These are phyloP conservation scores for Capsella bursapastoris DNA, from an alignment of 345 rosid genomes.

Conservation along the genomic window DNA sequence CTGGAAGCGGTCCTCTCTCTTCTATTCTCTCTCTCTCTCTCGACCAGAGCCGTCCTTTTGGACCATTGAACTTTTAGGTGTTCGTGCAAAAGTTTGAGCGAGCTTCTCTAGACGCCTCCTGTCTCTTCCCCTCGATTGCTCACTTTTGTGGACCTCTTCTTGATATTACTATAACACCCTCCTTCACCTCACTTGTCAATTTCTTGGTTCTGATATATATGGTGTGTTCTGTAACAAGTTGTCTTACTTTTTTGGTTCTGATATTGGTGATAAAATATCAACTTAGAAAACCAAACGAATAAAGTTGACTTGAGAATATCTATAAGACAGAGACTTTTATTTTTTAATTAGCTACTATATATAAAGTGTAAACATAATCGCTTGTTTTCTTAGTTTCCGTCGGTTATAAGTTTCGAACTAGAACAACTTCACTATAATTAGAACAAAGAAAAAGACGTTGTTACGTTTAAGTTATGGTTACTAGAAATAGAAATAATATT, in stretches of 20 bases:
- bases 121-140: conserved; percentile 30
- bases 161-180: background rate
- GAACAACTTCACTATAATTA: too few relatives aligned
- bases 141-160: conserved; percentile 29
- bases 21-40: background rate
- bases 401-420: background rate
- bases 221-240: background rate
- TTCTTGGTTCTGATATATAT: too few relatives aligned
- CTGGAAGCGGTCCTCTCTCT: conserved; percentile 38
- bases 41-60: conserved; percentile 42
- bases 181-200: background rate
- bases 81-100: conserved; percentile 47
- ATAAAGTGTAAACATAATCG: background rate
- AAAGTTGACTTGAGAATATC: background rate
- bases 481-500: background rate
- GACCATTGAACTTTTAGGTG: conserved; percentile 50
- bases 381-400: too few relatives aligned
- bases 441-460: background rate
- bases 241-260: background rate
- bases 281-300: background rate
- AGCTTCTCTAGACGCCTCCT: conserved; percentile 47
- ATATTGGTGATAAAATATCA: background rate
- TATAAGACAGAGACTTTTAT: background rate
- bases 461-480: background rate
- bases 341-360: background rate